A percentile compares a stretch with the other conserved stretches of the same genome.
Conservation (phyloP, 2,329 filamentous ascomycete genomes). For the Leptographium galeiforme region DNA sequence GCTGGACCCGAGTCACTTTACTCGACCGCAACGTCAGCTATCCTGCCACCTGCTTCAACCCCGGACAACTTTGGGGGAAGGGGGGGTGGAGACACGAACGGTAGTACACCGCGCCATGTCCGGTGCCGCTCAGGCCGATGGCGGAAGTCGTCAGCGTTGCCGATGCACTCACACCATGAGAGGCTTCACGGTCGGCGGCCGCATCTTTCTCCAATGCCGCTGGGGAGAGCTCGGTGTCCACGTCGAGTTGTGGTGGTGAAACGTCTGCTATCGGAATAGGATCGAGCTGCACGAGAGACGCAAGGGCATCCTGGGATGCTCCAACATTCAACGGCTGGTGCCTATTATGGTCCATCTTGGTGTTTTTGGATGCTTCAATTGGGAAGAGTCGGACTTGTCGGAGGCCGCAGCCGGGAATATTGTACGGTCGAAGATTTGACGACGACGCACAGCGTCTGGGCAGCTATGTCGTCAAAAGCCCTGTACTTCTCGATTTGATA, state of each 20-base stretch:
- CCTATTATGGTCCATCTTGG: constrained; percentile 10
- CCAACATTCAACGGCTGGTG: constrained; percentile 20
- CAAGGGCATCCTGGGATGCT: constrained; percentile 39
- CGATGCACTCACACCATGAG: background rate
- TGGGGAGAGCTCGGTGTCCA: constrained; percentile 32
- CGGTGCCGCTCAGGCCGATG: constrained; percentile 45
- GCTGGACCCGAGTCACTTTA: constrained; percentile 62
- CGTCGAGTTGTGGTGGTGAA: constrained; percentile 24
- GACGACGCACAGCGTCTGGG: no score
- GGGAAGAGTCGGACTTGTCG: background rate
- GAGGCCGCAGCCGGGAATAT: background rate
- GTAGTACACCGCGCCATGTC: constrained; percentile 64
- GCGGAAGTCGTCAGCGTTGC: constrained; percentile 13
- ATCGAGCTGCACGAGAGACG: constrained; percentile 65
- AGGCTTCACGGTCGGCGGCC: background rate
- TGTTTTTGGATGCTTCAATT: background rate
- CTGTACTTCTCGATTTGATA: background rate
- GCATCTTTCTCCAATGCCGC: constrained; percentile 20
- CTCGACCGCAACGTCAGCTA: background rate
- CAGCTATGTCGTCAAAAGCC: background rate
- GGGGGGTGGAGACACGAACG: constrained; percentile 34
- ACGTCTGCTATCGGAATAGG: constrained; percentile 58
- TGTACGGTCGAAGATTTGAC: no score
- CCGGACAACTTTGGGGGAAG: background rate
- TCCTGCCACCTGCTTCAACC: background rate